Conservation (phyloP, 108 stramenopile genomes). For the Cylindrotheca closterium region DNA sequence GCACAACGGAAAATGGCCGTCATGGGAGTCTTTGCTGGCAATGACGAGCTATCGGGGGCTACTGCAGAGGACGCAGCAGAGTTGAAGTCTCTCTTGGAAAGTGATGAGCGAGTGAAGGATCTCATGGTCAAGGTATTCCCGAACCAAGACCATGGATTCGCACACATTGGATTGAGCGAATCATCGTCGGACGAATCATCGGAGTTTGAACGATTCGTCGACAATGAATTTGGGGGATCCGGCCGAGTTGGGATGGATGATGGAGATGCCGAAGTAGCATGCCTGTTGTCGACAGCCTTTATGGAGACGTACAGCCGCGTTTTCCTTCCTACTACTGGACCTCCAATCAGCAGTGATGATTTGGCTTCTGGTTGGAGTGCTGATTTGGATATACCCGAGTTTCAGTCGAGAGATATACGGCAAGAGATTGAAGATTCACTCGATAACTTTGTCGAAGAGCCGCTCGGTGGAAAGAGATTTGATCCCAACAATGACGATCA, state of each 20-base stretch:
- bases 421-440: constrained; percentile 71
- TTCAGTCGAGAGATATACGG: constrained; percentile 50
- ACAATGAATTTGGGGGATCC: constrained; percentile 71
- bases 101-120: constrained; percentile 72
- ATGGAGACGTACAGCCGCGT: constrained; percentile 83
- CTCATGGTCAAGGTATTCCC: constrained; percentile 86
- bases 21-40: constrained; percentile 77
- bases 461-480: constrained; percentile 55
- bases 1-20: constrained; percentile 49
- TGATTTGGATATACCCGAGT: constrained; percentile 40
- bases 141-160: constrained; percentile 79
- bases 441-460: constrained; percentile 50
- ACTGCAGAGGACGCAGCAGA: constrained; percentile 64
- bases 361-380: constrained; percentile 45
- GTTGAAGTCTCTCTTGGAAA: constrained; percentile 56
- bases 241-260: constrained; percentile 34
- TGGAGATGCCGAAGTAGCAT: constrained; percentile 81
- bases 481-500: constrained; percentile 46
- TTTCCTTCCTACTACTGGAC: constrained; percentile 76
- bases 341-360: constrained; percentile 60
- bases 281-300: constrained; percentile 80
- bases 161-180: constrained; percentile 45
- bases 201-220: constrained; percentile 50
- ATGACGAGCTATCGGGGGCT: constrained; percentile 67
- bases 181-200: constrained; percentile 21